Base-by-base conservation (phyloP, 1,284 basidiomycete genomes). In the Grifola frondosa region DNA sequence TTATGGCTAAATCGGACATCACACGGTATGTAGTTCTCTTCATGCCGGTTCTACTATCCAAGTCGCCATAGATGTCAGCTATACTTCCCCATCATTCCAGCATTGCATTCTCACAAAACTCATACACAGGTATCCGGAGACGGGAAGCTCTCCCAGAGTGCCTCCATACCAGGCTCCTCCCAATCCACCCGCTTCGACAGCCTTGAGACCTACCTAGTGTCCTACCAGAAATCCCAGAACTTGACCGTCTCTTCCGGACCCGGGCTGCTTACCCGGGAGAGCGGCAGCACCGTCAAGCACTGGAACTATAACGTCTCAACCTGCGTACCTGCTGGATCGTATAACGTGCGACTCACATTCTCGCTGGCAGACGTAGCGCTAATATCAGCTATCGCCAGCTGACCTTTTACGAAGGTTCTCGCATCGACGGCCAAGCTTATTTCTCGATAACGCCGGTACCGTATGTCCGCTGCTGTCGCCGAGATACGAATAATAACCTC, bases 181-280 rank as follows among this genome's bases (percentile, higher is more conserved):
- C 54, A 64, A 11, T 41, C 67, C 3, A 77, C 72, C 6, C 63
- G 67, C 37, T 75, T 68, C 57, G 66, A 71, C 46, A 64, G 62
- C 21, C 60, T 79, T 19, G 67, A 75, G 40, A 69, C 79, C 30
- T 80, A 71, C 52, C 65, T 78, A 23, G 66, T 75, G 11, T 79
- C 76, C 7, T 62, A 65, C 16, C 52, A 67, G 43, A 66, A 60
- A 26, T 60, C 64, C 24, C 45, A 68, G 19, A 79, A 80, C 53
- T 48, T 73, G 22, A 78, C 76, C 13, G 71, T 80, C 16, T 70
- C 74, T 12, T 50, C 60, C 20, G 71, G 70, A 7, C 54, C 72
- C 5, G 57, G 45, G 9, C 52, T 78, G 21, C 61, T 77, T 15
- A 60, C 57, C 6, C 61, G 65, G 30, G 71, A 75, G 53, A 54